These are phyloP conservation scores for Zychaea mexicana DNA, from an alignment of 371 early-diverging fungal genomes.

Conservation along the genomic window DNA sequence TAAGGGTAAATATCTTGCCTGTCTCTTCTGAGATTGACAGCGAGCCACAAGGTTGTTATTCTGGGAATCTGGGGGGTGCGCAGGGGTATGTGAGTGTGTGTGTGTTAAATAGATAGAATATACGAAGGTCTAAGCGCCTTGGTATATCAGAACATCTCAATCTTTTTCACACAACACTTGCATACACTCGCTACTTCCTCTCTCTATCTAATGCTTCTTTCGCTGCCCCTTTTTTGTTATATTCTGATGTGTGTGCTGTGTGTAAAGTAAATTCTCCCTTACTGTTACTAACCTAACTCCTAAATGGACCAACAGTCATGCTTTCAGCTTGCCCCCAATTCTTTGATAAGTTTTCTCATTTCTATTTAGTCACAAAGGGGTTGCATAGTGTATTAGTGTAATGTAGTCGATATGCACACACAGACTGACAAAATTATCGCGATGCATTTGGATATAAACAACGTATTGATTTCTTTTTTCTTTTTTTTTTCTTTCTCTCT, in stretches of 20 bases:
- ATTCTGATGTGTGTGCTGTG: background rate
- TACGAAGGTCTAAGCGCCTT: constrained; percentile 11
- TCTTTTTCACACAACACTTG: background rate
- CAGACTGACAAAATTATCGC: background rate
- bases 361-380: background rate
- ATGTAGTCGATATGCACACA: background rate
- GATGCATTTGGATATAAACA: background rate
- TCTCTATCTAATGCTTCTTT: background rate
- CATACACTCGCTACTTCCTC: background rate
- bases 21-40: constrained; percentile 16
- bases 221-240: background rate
- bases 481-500: constrained; percentile 8
- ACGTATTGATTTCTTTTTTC: background rate
- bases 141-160: background rate
- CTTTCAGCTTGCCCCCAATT: background rate
- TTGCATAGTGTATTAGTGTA: background rate
- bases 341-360: background rate
- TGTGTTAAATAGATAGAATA: background rate
- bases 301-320: background rate
- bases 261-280: background rate
- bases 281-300: background rate
- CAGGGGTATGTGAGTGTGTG: background rate
- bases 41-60: constrained; percentile 14
- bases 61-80: background rate
- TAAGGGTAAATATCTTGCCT: background rate